Evolutionary conservation across 108 stramenopile genomes (phyloP), one percentile per base, ranked within the genome.

Genomic region (Skeletonema costatum): DNA sequence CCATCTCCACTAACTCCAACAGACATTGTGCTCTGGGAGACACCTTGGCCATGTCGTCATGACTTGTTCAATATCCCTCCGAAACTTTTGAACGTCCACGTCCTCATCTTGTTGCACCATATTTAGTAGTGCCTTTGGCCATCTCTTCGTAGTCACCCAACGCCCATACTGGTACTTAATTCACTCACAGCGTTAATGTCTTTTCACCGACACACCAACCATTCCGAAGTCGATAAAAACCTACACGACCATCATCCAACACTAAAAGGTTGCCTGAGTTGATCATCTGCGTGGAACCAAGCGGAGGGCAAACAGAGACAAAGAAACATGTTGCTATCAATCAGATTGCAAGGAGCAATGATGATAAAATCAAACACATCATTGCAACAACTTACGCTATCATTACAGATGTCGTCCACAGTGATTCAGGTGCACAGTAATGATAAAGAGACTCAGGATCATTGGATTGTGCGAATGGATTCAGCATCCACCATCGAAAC

Each of bases 201-300:
- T 88, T 91, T 31, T 93, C 90, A 19, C 90, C 85, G 14, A 98
- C 90, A 10, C 96, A 4, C 98, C 98, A 3, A 97, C 97, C 77
- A 99, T 98, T 35, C 98, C 98, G 77, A 99, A 99, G 74, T 99
- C 98, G 68, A 98, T 98, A 61, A 98, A 98, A 98, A 33, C 94
- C 98, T 2, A 98, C 93, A 7, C 97, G 86, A 8, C 97, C 97
- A 72, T 98, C 98, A 32, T 95, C 84, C 50, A 89, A 53, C 46
- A 88, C 73, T 68, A 95, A 72, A 14, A 96, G 70, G 46, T 95
- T 95, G 9, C 98, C 98, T 29, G 92, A 91, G 75, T 99, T 99
- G 98, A 1, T 98, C 96, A 72, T 98, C 98, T n/a, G 98, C 98
- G 75, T 99, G 98, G 79, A 99, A 99, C 83, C 88, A 96, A 8